phyloP scores from a whole-genome alignment of 495 filamentous ascomycete species.

The Neurospora sp. region DNA sequence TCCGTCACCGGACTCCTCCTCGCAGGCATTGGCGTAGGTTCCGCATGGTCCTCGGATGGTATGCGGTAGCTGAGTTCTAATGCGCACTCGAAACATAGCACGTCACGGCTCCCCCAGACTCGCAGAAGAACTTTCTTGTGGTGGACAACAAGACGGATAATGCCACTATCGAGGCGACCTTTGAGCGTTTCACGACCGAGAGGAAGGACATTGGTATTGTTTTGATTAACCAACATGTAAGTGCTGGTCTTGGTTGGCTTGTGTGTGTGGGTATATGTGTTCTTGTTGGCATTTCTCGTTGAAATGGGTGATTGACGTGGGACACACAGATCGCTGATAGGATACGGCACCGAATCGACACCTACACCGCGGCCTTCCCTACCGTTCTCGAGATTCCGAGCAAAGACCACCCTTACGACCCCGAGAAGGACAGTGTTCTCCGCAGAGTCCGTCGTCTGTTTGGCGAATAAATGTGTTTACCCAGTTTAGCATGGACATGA shows the following conservation, averaged over 20 bases:
- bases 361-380: constrained; percentile 65
- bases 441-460: constrained; percentile 83
- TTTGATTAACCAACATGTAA: constrained; percentile 94
- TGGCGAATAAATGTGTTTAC: constrained; percentile 55
- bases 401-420: constrained; percentile 98
- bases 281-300: not conserved
- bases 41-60: not conserved
- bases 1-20: constrained; percentile 91
- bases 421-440: constrained; percentile 96
- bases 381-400: constrained; percentile 88
- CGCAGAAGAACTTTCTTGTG: constrained; percentile 94
- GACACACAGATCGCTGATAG: constrained; percentile 69
- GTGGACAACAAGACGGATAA: constrained; percentile 89
- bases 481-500: not conserved
- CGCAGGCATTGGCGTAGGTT: constrained; percentile 83
- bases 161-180: constrained; percentile 79
- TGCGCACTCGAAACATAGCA: constrained; percentile 14
- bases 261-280: not conserved
- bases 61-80: not conserved
- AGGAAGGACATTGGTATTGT: constrained; percentile 94
- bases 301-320: not conserved
- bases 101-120: constrained; percentile 52
- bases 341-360: constrained; percentile 74
- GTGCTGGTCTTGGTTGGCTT: constrained; percentile 15
- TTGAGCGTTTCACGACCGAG: constrained; percentile 76